A percentile compares a stretch with the other conserved stretches of the same genome.
Evolutionary conservation across 2,329 filamentous ascomycete species (phyloP).

Genomic region (Phaeosphaeria sp.): DNA sequence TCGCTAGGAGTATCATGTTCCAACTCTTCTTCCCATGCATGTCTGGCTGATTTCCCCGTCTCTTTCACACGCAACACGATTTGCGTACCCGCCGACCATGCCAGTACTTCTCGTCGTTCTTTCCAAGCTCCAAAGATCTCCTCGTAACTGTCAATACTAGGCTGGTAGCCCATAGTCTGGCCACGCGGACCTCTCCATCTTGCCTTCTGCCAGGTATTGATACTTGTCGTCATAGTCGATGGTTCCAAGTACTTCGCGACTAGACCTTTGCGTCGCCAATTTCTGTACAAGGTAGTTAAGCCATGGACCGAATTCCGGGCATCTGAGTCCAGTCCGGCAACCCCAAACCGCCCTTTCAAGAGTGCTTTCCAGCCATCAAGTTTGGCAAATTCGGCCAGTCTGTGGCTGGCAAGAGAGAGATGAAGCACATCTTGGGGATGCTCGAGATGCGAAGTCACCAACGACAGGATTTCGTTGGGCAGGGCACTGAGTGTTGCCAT

Average conservation of each 20-base stretch:
- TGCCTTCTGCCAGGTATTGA: slow-evolving; percentile 42
- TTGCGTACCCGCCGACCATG: slow-evolving; percentile 67
- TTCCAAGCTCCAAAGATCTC: slow-evolving; percentile 48
- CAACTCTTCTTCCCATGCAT: slow-evolving; percentile 16
- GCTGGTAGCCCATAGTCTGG: slow-evolving; percentile 66
- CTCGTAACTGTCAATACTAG: slow-evolving; percentile 65
- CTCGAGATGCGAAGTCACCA: slow-evolving; percentile 38
- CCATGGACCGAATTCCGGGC: slow-evolving; percentile 56
- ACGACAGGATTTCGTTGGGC: slow-evolving; percentile 43
- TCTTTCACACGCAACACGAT: slow-evolving; percentile 60
- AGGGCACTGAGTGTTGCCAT: slow-evolving; percentile 35
- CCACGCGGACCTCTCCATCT: slow-evolving; percentile 52
- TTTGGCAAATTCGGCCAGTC: slow-evolving; percentile 32
- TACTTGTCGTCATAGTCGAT: slow-evolving; percentile 40
- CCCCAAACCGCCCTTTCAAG: slow-evolving; percentile 38
- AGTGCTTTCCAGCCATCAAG: slow-evolving; percentile 45
- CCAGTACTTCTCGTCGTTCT: slow-evolving; percentile 62
- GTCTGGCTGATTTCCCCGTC: slow-evolving; percentile 36
- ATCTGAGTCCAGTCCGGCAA: slow-evolving; percentile 32
- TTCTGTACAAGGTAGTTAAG: slow-evolving; percentile 63
- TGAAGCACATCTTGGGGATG: slow-evolving; percentile 33
- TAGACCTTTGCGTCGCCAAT: slow-evolving; percentile 64
- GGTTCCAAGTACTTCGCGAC: slow-evolving; percentile 62
- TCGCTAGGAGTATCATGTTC: slow-evolving; percentile 14
- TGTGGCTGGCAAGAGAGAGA: slow-evolving; percentile 31